These are phyloP conservation scores for Chondrus crispus DNA, from an alignment of 23 red algal genomes.

Conservation along the genomic window DNA sequence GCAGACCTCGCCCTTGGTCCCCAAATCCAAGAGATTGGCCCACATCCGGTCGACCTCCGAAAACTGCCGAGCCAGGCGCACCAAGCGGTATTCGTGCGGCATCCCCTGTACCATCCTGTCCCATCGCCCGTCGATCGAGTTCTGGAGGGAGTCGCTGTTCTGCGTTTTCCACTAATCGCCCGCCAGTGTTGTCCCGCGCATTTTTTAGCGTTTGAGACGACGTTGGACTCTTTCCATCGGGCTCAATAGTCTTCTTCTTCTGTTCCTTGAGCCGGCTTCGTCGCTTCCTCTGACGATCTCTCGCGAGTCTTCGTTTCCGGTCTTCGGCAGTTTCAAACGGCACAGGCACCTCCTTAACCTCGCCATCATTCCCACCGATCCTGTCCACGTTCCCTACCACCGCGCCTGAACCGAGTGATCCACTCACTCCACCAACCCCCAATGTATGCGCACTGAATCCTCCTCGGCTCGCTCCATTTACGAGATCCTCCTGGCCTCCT, in stretches of 20 bases:
- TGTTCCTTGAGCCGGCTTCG: constrained; percentile 21
- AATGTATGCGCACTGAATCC: not conserved
- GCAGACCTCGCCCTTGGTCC: not conserved
- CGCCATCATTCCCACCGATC: not conserved
- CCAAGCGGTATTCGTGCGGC: not conserved
- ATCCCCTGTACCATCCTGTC: not conserved
- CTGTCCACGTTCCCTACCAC: not conserved
- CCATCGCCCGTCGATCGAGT: not conserved
- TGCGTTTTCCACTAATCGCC: not conserved
- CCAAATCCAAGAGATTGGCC: not conserved
- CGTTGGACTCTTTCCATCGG: not conserved
- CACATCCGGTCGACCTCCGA: constrained; percentile 3
- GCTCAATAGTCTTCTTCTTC: not conserved
- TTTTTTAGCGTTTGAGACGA: too few relatives aligned
- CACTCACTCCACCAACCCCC: not conserved
- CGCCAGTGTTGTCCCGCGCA: not conserved
- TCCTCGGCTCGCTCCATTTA: not conserved
- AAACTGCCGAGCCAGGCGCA: not conserved
- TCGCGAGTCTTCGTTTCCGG: constrained; percentile 31
- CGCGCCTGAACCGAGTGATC: not conserved
- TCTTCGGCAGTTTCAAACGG: not conserved
- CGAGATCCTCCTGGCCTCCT: not conserved
- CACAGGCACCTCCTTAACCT: not conserved
- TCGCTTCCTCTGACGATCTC: constrained; percentile 47
- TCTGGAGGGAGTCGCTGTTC: not conserved